Conservation (phyloP, 2,329 filamentous ascomycete genomes). For the Colletotrichum sansevieriae region DNA sequence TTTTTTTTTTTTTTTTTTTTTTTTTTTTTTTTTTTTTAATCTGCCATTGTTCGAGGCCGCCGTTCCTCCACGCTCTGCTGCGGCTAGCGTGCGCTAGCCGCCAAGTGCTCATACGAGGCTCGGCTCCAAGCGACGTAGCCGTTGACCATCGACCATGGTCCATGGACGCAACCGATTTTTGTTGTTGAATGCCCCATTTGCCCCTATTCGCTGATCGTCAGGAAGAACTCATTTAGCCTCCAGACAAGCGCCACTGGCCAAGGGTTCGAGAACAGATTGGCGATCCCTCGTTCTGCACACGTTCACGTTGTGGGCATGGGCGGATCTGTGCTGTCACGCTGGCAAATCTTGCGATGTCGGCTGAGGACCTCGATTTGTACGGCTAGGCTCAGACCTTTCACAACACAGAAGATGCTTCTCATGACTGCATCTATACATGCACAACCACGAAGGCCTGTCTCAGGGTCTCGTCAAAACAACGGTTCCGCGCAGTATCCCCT, state of each 20-base stretch:
- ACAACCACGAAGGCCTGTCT: no score
- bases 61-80: slow-evolving; percentile 5
- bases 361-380: background rate
- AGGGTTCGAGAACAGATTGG: slow-evolving; percentile 25
- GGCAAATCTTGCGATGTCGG: background rate
- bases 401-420: background rate
- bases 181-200: slow-evolving; percentile 2
- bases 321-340: background rate
- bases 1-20: slow-evolving; percentile 10
- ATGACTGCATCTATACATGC: no score
- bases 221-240: slow-evolving; percentile 2
- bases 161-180: slow-evolving; percentile 4
- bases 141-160: slow-evolving; percentile 1
- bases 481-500: background rate
- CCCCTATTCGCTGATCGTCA: slow-evolving; percentile 29
- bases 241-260: slow-evolving; percentile 13
- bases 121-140: slow-evolving; percentile 19
- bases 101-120: slow-evolving; percentile 27
- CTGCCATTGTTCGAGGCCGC: background rate
- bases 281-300: slow-evolving; percentile 21
- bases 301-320: slow-evolving; percentile 7
- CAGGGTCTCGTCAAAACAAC: background rate
- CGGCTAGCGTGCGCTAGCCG: slow-evolving; percentile 18
- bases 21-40: slow-evolving; percentile 4
- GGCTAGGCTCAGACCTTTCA: background rate